Conservation (phyloP, 345 rosid species). For the Ailanthus altissimus region DNA sequence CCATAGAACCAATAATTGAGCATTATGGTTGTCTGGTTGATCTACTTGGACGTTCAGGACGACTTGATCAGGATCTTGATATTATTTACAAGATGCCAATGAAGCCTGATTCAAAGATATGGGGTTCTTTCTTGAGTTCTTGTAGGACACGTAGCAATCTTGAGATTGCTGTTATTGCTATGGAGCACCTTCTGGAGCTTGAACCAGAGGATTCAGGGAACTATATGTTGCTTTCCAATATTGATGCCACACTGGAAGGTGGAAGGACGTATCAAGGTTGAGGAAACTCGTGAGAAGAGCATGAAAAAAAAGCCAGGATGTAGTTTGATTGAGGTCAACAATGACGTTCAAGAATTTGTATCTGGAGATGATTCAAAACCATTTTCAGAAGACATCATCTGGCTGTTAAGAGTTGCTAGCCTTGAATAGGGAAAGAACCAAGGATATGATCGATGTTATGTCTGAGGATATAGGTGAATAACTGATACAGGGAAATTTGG, state of each 20-base stretch:
- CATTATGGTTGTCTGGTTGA: conserved; percentile 58
- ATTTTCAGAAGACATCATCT: conserved; percentile 38
- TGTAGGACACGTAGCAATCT: conserved; percentile 45
- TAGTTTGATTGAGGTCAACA: conserved; percentile 58
- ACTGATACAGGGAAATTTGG: background rate
- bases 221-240: conserved; percentile 54
- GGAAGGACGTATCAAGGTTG: conserved; percentile 49
- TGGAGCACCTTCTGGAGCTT: conserved; percentile 49
- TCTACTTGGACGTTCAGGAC: conserved; percentile 50
- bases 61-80: conserved; percentile 36
- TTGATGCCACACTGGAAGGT: conserved; percentile 56
- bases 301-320: conserved; percentile 61
- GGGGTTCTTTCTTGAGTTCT: conserved; percentile 55
- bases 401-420: conserved; percentile 43
- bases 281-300: conserved; percentile 44
- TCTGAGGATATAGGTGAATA: conserved; percentile 12
- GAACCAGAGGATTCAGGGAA: conserved; percentile 65
- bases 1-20: conserved; percentile 49
- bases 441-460: conserved; percentile 4
- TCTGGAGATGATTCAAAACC: conserved; percentile 53
- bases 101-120: conserved; percentile 51
- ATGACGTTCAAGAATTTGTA: conserved; percentile 51
- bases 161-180: conserved; percentile 43
- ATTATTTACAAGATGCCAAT: conserved; percentile 45
- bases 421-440: conserved; percentile 23